Evolutionary conservation across 2,329 filamentous ascomycete species (phyloP), one percentile per base, ranked within the genome.

Genomic region (Aureobasidium melanogenum): DNA sequence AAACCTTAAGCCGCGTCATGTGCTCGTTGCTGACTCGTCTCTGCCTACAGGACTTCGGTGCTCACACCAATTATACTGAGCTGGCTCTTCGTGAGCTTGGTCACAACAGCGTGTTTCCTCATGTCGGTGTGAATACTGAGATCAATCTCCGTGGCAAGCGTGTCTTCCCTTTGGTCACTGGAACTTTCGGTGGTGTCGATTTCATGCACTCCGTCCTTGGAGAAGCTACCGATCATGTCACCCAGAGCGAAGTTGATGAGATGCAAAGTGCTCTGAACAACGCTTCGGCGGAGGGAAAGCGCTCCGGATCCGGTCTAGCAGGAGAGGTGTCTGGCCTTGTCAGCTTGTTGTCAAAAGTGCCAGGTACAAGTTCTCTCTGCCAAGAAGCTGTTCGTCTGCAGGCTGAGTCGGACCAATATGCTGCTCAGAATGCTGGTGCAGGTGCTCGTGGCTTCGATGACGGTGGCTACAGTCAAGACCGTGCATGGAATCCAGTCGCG

Each of bases 151-250:
- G 82, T 36, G 91, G 88, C 47, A 87, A 83, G 62, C 80, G 80
- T 24, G 89, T 96, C 63, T 96, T 88, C 68, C 92, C 92, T 7
- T 78, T 93, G 64, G 82, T 96, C 47, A 97, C 92, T 1, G 92
- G 93, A 63, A 97, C 92, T 7, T 97, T 97, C 74, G 92, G 92
- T 64, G 92, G 92, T 65, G 92, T 96, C 15, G 93, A 97, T 70
- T 97, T 97, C 76, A 78, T 96, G 63, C 91, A 96, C 77, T 94
- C 89, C 0, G 91, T 96, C 32, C 89, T 85, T 66, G 84, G 84
- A 60, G 84, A 86, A 67, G 84, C 96, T 56, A 88, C 88, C 41
- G 92, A 97, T 75, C 96, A 96, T 77, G 79, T 92, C 63, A 92
- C 88, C 32, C 92, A 97, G 72, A 94, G 89, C 64, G 93, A 97